Evolutionary conservation across 257 asterid species (phyloP), one percentile per base, ranked within the genome.

Genomic region (Fraxinus pennsylvanica): DNA sequence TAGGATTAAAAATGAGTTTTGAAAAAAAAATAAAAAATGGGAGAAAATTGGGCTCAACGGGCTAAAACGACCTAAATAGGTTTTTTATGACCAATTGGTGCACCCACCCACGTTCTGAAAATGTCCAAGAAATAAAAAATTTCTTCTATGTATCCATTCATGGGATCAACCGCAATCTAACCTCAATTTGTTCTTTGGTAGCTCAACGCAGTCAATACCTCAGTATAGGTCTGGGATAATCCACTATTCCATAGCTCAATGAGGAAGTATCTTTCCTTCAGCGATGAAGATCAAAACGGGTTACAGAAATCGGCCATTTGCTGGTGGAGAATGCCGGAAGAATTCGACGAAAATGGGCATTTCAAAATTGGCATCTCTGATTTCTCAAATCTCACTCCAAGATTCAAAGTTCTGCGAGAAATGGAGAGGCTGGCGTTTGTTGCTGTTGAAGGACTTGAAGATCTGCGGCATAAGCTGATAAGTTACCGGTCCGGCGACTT

Each of bases 391-490:
- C 74, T 91, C 36, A 88, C 43, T 38, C 43, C 43, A 38, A 38
- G 43, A 38, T 33, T 85, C 68, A 91, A 78, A 76, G 80, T 89
- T 6, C 82, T 88, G 0, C 76, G 95, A 74, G 96, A 91, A 86
- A 87, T 92, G 97, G 96, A 91, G 70, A 86, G 95, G 69, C 63
- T 92, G 78, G 90, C 86, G 5, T 82, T 86, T 43, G 50, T 91
- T 75, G 89, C 90, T 2, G 76, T 66, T 2, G 94, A 89, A 29
- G 97, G 95, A 0, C 77, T 91, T 14, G 87, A 85, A 2, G 91
- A 88, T 68, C 81, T 91, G 12, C 85, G 91, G 74, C 91, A 86
- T 47, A 91, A 83, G 83, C 86, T 91, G 63, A 19, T 86, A 68
- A 70, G 83, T 43, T 91, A 88, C 78, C 76, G 84, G 22, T 82